phyloP scores from a whole-genome alignment of 805 yeast genomes.

The Candida cerambycidarum region DNA sequence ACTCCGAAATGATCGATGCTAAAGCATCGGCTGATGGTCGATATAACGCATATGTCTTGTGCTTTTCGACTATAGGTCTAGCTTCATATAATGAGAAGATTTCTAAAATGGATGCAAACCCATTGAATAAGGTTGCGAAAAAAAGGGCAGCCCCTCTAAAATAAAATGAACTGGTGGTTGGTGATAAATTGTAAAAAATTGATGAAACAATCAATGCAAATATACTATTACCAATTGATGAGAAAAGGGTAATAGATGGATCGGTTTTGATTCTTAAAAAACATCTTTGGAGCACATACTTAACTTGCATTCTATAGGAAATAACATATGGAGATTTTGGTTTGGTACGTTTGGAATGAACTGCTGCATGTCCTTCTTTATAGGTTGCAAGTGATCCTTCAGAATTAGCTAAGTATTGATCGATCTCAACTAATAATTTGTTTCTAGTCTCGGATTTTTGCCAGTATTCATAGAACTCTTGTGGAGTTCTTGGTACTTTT shows the following conservation, averaged over 20 bases:
- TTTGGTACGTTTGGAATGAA: constrained; percentile 40
- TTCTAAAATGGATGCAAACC: constrained; percentile 60
- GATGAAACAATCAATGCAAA: constrained; percentile 64
- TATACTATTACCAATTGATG: constrained; percentile 50
- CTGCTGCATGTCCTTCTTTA: constrained; percentile 28
- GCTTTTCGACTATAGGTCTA: constrained; percentile 69
- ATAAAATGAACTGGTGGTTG: constrained; percentile 54
- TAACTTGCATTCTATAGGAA: constrained; percentile 50
- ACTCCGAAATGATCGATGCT: constrained; percentile 57
- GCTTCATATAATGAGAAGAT: constrained; percentile 57
- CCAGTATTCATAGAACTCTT: constrained; percentile 62
- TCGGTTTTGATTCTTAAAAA: constrained; percentile 56
- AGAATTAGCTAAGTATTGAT: constrained; percentile 33
- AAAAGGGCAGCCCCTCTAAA: constrained; percentile 64
- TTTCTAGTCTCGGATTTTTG: constrained; percentile 51
- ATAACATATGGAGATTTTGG: constrained; percentile 37
- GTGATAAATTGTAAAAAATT: constrained; percentile 51
- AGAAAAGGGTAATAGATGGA: constrained; percentile 52
- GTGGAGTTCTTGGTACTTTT: constrained; percentile 56
- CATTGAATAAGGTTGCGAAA: constrained; percentile 60
- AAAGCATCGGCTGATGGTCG: constrained; percentile 75
- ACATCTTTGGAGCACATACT: constrained; percentile 54
- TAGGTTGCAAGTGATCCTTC: constrained; percentile 18
- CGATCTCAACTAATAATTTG: constrained; percentile 41
- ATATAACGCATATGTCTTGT: constrained; percentile 68